Conservation (phyloP, 2,329 filamentous ascomycete species). For the Neofusicoccum sp. region DNA sequence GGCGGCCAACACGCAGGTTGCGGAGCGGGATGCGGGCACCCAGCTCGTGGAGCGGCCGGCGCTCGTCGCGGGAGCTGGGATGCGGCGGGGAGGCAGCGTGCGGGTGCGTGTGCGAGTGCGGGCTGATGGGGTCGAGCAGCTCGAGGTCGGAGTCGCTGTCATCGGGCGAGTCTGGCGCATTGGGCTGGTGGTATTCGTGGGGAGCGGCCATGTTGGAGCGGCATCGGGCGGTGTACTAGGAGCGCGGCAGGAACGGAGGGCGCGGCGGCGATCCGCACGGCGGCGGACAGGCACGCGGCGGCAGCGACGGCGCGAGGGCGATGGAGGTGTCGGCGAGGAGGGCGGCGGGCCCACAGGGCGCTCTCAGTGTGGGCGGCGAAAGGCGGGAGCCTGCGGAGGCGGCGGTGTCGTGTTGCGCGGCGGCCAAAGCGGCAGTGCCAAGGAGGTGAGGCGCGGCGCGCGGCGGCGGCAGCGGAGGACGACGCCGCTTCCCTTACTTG, state of each 20-base stretch:
- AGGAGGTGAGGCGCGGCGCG: not conserved
- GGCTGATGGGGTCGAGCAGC: constrained; percentile 64
- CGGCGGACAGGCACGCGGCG: constrained; percentile 17
- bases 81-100: constrained; percentile 29
- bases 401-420: not conserved
- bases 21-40: constrained; percentile 66
- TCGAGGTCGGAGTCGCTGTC: constrained; percentile 69
- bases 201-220: constrained; percentile 43
- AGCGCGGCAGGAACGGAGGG: constrained; percentile 16
- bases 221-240: constrained; percentile 15
- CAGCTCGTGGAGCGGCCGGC: constrained; percentile 39
- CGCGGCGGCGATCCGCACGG: constrained; percentile 14
- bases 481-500: not conserved
- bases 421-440: not conserved
- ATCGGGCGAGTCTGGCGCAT: constrained; percentile 64
- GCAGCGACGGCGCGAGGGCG: not conserved
- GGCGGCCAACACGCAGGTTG: constrained; percentile 52
- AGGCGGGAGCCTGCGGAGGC: not conserved
- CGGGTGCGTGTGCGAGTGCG: no score
- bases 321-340: not conserved
- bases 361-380: not conserved
- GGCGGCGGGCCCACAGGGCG: not conserved
- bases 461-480: not conserved
- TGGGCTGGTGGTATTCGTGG: constrained; percentile 49
- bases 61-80: constrained; percentile 31